Base-by-base conservation (phyloP, 495 filamentous ascomycete genomes). In the Darksidea phi region DNA sequence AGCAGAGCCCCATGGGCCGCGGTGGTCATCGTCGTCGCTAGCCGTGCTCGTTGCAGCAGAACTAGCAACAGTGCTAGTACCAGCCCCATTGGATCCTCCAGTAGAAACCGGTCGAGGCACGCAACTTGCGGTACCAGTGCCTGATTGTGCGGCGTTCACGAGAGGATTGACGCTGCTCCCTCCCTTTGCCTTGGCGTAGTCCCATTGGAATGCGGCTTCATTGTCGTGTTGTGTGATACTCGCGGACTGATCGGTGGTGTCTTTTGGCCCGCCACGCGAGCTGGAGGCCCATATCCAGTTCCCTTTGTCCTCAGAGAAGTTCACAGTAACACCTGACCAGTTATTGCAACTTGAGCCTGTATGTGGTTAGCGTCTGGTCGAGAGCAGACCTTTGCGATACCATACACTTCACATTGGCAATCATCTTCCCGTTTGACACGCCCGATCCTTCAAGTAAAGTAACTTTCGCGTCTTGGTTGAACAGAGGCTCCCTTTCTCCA, bases 231-330 rank as follows among this genome's bases (percentile, higher is more conserved):
- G 75, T 8, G 41, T 28, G 57, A 95, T 84, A 13, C 48, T 55
- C 0, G 79, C 82, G 6, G 70, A 72, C 2, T 64, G 42, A 52
- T 77, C 78, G 11, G 79, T 75, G 11, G 83, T 82, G 34, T 81
- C 75, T n/a, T n/a, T n/a, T 46, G 93, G 66, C 0, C 86, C 63
- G 0, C 71, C 68, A 4, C 90, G 87, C 12, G 54, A 65, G 54
- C 83, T 84, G 70, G 79, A 78, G 1, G 86, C 86, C 67, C 79
- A 86, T 61, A 96, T 87, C 83, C 88, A 93, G 12, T 73, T 66
- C 18, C 80, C 78, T 6, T 64, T 70, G 0, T 76, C 69, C 26
- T 68, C 72, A 12, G 61, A 78, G 21, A 78, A 71, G 56, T 81
- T 67, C 50, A 78, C 76, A n/a, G 60, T 59, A 3, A 79, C 77